Conservation (phyloP, 202 grass and related monocot species). For the Panicum virgatum region DNA sequence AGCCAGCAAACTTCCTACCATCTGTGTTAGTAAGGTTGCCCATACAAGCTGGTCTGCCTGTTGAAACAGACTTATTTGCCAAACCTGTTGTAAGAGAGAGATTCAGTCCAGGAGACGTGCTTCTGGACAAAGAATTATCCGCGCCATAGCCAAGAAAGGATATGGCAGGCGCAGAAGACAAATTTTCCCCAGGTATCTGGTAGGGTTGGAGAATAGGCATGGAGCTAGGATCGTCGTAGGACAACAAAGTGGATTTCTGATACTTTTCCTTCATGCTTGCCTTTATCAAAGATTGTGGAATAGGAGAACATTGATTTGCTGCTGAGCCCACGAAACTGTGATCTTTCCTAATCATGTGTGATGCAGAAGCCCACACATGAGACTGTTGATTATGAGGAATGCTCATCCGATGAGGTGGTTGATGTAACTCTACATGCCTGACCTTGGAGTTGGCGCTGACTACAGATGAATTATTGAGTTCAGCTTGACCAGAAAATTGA, state of each 20-base stretch:
- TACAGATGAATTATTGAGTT: slow-evolving; percentile 22
- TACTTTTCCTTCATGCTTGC: slow-evolving; percentile 40
- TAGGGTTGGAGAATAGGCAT: slow-evolving; percentile 33
- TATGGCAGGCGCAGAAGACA: slow-evolving; percentile 36
- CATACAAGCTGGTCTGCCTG: slow-evolving; percentile 4
- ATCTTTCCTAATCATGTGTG: slow-evolving; percentile 28
- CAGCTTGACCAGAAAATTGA: slow-evolving; percentile 41
- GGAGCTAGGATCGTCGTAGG: slow-evolving; percentile 44
- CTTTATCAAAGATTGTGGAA: slow-evolving; percentile 36
- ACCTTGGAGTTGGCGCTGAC: slow-evolving; percentile 10
- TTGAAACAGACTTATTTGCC: slow-evolving; percentile 34
- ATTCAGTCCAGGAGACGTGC: slow-evolving; percentile 23
- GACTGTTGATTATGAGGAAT: slow-evolving; percentile 34
- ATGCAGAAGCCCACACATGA: slow-evolving; percentile 25
- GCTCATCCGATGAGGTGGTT: not conserved
- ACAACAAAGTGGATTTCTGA: slow-evolving; percentile 32
- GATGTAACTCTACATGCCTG: slow-evolving; percentile 29
- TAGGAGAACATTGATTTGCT: slow-evolving; percentile 38
- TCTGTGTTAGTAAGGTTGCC: slow-evolving; percentile 33
- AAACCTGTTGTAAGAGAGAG: slow-evolving; percentile 40
- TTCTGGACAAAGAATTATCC: slow-evolving; percentile 31
- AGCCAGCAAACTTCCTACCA: slow-evolving; percentile 36
- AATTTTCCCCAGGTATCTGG: slow-evolving; percentile 29
- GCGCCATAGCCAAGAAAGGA: slow-evolving; percentile 40
- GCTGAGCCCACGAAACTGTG: slow-evolving; percentile 35